Evolutionary conservation across 2,329 filamentous ascomycete species (phyloP).

Genomic region (Dissoconium aciculare): DNA sequence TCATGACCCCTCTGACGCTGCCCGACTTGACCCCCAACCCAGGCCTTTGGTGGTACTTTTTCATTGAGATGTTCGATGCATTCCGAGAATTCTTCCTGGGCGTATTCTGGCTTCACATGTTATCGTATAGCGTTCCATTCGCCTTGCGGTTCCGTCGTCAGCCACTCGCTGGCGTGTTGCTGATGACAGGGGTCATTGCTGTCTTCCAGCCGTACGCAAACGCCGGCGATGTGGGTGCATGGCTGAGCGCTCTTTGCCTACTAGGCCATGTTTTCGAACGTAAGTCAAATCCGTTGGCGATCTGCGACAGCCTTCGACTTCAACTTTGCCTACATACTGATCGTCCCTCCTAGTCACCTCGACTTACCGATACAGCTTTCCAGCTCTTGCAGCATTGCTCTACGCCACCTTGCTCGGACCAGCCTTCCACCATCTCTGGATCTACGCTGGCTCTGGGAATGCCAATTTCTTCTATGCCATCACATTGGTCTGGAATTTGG

Average conservation of each 20-base stretch:
- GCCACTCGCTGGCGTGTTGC: conserved; percentile 69
- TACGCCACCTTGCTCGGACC: conserved; percentile 84
- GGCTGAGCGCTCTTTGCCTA: conserved; percentile 65
- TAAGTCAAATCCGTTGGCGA: conserved; percentile 35
- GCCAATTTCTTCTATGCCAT: conserved; percentile 99
- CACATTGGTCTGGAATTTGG: conserved; percentile 93
- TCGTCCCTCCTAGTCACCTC: conserved; percentile 57
- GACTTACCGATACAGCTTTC: conserved; percentile 61
- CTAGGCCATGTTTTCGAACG: conserved; percentile 82
- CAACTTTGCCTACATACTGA: too few relatives aligned
- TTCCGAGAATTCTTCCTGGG: conserved; percentile 95
- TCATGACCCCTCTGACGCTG: conserved; percentile 80
- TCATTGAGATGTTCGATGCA: conserved; percentile 98
- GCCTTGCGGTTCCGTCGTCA: conserved; percentile 71
- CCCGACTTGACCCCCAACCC: conserved; percentile 90
- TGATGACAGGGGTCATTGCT: conserved; percentile 77
- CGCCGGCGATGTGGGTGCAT: conserved; percentile 76
- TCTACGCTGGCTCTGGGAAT: conserved; percentile 93
- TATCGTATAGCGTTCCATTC: conserved; percentile 75
- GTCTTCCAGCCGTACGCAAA: conserved; percentile 97
- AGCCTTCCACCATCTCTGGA: conserved; percentile 94
- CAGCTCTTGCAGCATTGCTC: conserved; percentile 65
- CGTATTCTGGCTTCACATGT: conserved; percentile 93
- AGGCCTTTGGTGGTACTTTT: conserved; percentile 99
- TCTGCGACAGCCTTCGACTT: too few relatives aligned